Base-by-base conservation (phyloP, 1,139 yeast species). In the Pichia sp. region DNA sequence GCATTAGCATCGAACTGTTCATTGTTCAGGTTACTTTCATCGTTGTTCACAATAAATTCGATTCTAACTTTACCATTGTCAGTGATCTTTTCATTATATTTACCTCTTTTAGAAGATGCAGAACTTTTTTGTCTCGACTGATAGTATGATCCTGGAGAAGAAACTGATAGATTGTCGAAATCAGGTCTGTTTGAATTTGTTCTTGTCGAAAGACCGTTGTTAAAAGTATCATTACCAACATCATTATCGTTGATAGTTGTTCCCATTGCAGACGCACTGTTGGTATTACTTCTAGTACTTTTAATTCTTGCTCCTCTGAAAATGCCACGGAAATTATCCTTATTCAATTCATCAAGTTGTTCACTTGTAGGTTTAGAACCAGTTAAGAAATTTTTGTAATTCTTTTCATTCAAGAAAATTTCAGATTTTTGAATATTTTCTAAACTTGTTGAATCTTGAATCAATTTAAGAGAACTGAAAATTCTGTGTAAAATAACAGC, bases 401-500 rank as follows among this genome's bases (percentile, higher is more conserved):
- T 66, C 35, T 49, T 56, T 39, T 64, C 67, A 51, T 64, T 65
- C 21, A 66, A 45, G 44, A 63, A 66, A 6, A 66, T 58, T 40
- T 65, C 69, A n/a, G 55, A 57, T 38, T 60, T 57, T 17, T 59
- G 57, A 19, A 66, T 63, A 32, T 73, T 68, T 53, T 77, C 81
- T 48, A 83, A 67, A 55, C 85, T 77, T 0, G 89, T 83, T 38
- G 83, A 77, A 60, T 84, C 90, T 60, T 88, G 96, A 51, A 89
- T 75, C 50, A 87, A 69, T 54, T 85, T 85, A 57, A 87, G 66
- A 40, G 88, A 83, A 59, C 87, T 83, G 58, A 84, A 87, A 49
- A 88, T 84, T 42, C 96, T 70, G 62, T 89, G 96, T 46, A 89
- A 70, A 33, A 85, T 77, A 50, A 81, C 72, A 2, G 96, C 96